Conservation (phyloP, 2,329 filamentous ascomycete species). For the Aureobasidium sp. region DNA sequence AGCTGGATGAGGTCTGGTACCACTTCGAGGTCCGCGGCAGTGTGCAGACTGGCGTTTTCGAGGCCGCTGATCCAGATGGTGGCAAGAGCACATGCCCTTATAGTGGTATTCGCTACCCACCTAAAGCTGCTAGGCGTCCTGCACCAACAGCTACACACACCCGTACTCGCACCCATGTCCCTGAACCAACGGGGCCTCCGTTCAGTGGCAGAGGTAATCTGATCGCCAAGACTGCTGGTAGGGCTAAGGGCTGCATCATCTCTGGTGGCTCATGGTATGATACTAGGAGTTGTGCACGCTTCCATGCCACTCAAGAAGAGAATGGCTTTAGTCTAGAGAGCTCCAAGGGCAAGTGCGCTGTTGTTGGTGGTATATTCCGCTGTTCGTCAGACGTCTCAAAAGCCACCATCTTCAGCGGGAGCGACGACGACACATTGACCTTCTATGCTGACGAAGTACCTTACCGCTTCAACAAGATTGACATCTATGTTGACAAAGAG, state of each 20-base stretch:
- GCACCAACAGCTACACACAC: slow-evolving; percentile 27
- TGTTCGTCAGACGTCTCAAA: slow-evolving; percentile 46
- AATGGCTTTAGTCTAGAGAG: slow-evolving; percentile 50
- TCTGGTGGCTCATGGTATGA: slow-evolving; percentile 60
- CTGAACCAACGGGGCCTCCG: slow-evolving; percentile 28
- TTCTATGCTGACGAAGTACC: slow-evolving; percentile 41
- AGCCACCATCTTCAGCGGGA: slow-evolving; percentile 35
- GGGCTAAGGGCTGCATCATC: slow-evolving; percentile 59
- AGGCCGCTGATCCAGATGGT: slow-evolving; percentile 48
- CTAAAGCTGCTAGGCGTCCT: slow-evolving; percentile 40
- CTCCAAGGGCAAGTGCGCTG: slow-evolving; percentile 53
- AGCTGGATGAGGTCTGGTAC: slow-evolving; percentile 52
- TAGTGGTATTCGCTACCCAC: slow-evolving; percentile 57
- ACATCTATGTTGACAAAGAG: slow-evolving; percentile 32
- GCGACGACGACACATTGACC: slow-evolving; percentile 29
- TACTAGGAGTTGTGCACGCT: slow-evolving; percentile 60
- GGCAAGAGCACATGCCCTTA: slow-evolving; percentile 55
- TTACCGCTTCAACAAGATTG: slow-evolving; percentile 37
- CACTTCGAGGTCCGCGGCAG: slow-evolving; percentile 57
- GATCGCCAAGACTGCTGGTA: slow-evolving; percentile 46
- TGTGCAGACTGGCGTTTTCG: slow-evolving; percentile 54
- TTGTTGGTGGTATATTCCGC: slow-evolving; percentile 46
- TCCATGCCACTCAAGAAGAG: slow-evolving; percentile 43
- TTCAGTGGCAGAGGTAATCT: slow-evolving; percentile 56
- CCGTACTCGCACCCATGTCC: not conserved